Conservation (phyloP, 805 yeast species). For the Grigorovia transvaalensis region DNA sequence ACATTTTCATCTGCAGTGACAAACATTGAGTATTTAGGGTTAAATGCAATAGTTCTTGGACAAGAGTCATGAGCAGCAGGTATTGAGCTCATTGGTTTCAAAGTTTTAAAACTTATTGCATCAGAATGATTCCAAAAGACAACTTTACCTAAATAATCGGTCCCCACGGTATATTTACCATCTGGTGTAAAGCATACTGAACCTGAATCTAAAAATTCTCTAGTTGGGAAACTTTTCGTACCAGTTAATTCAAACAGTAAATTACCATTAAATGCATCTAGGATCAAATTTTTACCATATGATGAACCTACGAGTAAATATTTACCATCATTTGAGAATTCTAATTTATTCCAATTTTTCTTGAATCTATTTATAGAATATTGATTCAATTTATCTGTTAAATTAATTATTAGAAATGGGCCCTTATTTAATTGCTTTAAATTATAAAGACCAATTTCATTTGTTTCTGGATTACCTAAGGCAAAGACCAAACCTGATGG, state of each 20-base stretch:
- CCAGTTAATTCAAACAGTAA: constrained; percentile 39
- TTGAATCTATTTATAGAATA: constrained; percentile 1
- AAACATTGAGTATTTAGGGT: constrained; percentile 33
- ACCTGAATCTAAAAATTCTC: constrained; percentile 42
- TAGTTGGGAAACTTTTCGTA: constrained; percentile 35
- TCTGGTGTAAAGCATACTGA: constrained; percentile 56
- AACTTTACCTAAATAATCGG: constrained; percentile 45
- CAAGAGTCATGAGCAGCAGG: constrained; percentile 27
- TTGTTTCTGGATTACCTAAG: constrained; percentile 38
- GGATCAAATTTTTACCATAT: constrained; percentile 45
- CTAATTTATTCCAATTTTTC: constrained; percentile 51
- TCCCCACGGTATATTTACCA: constrained; percentile 50
- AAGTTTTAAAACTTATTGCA: constrained; percentile 20
- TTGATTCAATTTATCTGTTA: constrained; percentile 18
- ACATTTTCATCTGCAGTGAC: constrained; percentile 31
- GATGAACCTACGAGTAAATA: constrained; percentile 48
- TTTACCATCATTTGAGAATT: constrained; percentile 72
- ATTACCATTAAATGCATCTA: constrained; percentile 63
- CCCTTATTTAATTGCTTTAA: constrained; percentile 44
- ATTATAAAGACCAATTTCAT: constrained; percentile 51
- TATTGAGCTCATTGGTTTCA: constrained; percentile 21
- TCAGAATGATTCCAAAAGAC: constrained; percentile 41
- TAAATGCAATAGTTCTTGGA: constrained; percentile 33
- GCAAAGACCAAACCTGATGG: constrained; percentile 80
- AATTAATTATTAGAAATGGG: constrained; percentile 41